Conservation (phyloP, 805 yeast species). For the Candida methanosorbosa region DNA sequence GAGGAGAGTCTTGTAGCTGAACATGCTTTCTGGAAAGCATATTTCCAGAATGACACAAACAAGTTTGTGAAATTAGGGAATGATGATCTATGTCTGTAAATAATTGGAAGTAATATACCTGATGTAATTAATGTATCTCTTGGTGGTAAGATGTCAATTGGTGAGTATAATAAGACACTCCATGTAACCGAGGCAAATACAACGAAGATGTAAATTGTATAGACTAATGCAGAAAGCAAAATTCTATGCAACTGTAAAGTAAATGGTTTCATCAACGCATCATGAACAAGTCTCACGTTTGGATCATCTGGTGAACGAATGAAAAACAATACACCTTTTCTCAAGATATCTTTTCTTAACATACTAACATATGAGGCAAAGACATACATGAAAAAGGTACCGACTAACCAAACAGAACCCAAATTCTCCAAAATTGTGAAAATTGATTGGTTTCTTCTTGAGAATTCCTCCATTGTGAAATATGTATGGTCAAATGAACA, state of each 20-base stretch:
- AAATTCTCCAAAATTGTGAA: constrained; percentile 1
- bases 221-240: constrained; percentile 62
- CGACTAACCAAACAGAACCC: constrained; percentile 46
- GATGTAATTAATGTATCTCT: neutral
- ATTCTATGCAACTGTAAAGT: constrained; percentile 65
- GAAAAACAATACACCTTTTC: constrained; percentile 87
- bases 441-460: too few species aligned
- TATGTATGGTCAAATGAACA: constrained; percentile 6
- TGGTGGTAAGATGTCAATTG: constrained; percentile 21
- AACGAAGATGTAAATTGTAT: constrained; percentile 58
- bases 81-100: neutral
- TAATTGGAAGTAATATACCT: neutral
- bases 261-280: constrained; percentile 75
- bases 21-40: constrained; percentile 47
- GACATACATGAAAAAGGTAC: constrained; percentile 80
- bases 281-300: constrained; percentile 75
- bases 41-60: constrained; percentile 45
- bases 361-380: constrained; percentile 83
- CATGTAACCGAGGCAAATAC: constrained; percentile 69
- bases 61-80: too few species aligned
- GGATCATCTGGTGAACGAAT: constrained; percentile 95
- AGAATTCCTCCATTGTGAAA: too few species aligned
- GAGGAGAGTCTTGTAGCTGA: constrained; percentile 64
- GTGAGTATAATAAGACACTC: constrained; percentile 28
- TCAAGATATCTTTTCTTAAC: constrained; percentile 60